Percentiles rank a stretch among this genome's conserved stretches.
These are phyloP conservation scores for Eucalyptus globulus DNA, from an alignment of 345 rosid genomes.

Conservation along the genomic window DNA sequence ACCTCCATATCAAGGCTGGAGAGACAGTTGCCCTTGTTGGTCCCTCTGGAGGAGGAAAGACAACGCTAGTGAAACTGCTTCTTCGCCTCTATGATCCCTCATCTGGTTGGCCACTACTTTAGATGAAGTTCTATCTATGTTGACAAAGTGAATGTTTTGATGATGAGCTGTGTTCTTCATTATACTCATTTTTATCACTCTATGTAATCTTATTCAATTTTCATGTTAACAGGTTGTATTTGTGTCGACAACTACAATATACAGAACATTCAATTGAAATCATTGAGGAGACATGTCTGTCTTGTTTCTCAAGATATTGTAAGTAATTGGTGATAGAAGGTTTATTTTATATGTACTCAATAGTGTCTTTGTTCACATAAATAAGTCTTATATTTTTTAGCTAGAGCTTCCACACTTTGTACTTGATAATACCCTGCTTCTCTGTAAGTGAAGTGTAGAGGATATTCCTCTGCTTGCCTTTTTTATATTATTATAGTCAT, in stretches of 20 bases:
- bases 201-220: not conserved
- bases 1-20: constrained; percentile 82
- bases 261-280: constrained; percentile 38
- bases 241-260: constrained; percentile 56
- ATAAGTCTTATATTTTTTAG: not conserved
- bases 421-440: not conserved
- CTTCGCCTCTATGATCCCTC: constrained; percentile 83
- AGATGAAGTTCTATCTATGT: not conserved
- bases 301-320: constrained; percentile 95
- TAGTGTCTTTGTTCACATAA: not conserved
- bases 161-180: not conserved
- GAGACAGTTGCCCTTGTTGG: constrained; percentile 90
- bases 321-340: constrained; percentile 5
- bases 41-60: constrained; percentile 98
- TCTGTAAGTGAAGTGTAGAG: not conserved
- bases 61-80: constrained; percentile 87
- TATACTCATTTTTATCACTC: not conserved
- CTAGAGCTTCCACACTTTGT: not conserved
- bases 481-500: not conserved
- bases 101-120: constrained; percentile 29
- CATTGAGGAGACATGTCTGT: constrained; percentile 79
- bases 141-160: not conserved
- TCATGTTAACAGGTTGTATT: constrained; percentile 38
- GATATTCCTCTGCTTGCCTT: not conserved
- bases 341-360: not conserved